Evolutionary conservation across 1,284 basidiomycete species (phyloP).

Genomic region (Marasmius sp.): DNA sequence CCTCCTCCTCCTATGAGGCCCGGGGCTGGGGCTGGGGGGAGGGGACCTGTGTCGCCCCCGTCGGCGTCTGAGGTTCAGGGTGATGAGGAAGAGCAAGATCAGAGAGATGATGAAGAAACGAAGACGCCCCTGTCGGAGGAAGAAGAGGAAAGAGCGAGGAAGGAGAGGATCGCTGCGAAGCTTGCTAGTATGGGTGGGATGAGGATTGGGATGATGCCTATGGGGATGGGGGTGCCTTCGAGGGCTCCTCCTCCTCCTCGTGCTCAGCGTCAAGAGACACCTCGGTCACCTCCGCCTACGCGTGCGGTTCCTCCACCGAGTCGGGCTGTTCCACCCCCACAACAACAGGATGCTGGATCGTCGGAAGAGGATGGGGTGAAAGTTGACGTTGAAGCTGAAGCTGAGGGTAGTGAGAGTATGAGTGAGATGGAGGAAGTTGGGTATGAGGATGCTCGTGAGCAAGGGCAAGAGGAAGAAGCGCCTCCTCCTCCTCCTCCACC

Average conservation of each 20-base stretch:
- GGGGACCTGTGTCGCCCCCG: no score
- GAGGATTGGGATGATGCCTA: constrained; percentile 72
- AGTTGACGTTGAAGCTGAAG: constrained; percentile 61
- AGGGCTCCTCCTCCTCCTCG: constrained; percentile 13
- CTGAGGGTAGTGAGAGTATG: constrained; percentile 69
- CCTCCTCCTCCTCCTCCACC: constrained; percentile 43
- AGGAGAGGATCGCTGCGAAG: constrained; percentile 67
- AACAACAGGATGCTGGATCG: constrained; percentile 40
- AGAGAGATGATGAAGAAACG: constrained; percentile 26
- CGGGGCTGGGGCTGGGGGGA: no score
- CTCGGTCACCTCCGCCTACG: constrained; percentile 9
- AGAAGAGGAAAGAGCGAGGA: constrained; percentile 66
- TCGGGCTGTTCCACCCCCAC: constrained; percentile 34
- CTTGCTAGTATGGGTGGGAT: constrained; percentile 75
- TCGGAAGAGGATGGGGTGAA: constrained; percentile 44
- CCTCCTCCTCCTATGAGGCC: no score
- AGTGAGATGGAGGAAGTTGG: constrained; percentile 66
- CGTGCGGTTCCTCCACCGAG: constrained; percentile 22
- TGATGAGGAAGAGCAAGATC: constrained; percentile 20
- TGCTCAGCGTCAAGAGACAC: background rate
- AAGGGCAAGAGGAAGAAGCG: constrained; percentile 36
- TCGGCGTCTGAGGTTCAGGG: constrained; percentile 29
- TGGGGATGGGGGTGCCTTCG: constrained; percentile 27
- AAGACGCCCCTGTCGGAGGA: constrained; percentile 42
- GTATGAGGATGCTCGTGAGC: constrained; percentile 43